Base-by-base conservation (phyloP, 2,329 filamentous ascomycete genomes). In the Xylaria hypoxylon region DNA sequence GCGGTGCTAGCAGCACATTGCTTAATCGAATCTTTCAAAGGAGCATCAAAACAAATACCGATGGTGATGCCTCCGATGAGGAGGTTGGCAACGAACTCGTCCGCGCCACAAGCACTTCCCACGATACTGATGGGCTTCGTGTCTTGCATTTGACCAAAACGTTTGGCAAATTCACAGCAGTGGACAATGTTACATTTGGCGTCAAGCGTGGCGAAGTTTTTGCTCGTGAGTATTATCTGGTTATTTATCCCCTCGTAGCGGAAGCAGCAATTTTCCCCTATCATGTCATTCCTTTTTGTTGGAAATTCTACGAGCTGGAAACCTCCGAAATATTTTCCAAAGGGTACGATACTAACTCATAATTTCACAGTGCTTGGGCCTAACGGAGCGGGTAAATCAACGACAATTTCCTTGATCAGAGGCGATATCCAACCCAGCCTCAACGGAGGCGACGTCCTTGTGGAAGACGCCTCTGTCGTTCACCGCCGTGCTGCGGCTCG, bases 311-410 rank as follows among this genome's bases (percentile, higher is more conserved):
- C 11, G 19, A 17, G 5, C 38, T 4, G 1, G 8, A 31, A n/a
- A 2, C 22, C 22, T 38, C 2, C 11, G 8, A 8, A 24, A 60
- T 7, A 11, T 51, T 48, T 24, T 19, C 5, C 7, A 50, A 19
- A 31, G 13, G 28, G 7, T 40, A n/a, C 11, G 11, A 22, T 31
- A 33, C 59, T 68, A 8, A 68, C 33, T 22, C 38, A 8, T n/a
- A n/a, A 42, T 44, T 35, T 13, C 17, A 2, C 44, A 69, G 67
- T 97, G 0, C 86, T 98, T 0, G 94, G 94, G 0, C 94, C 94
- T 17, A 97, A 97, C 75, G 94, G 94, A 26, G 95, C 94, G 1
- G 94, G 94, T 64, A 97, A 97, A 74, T 93, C 90, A 0, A 97
- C 94, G 0, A 96, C 92, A 0, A 97, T 97, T 72, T 93, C 90